Conservation (phyloP, 73 alveolate genomes). For the Stentor roeselii region DNA sequence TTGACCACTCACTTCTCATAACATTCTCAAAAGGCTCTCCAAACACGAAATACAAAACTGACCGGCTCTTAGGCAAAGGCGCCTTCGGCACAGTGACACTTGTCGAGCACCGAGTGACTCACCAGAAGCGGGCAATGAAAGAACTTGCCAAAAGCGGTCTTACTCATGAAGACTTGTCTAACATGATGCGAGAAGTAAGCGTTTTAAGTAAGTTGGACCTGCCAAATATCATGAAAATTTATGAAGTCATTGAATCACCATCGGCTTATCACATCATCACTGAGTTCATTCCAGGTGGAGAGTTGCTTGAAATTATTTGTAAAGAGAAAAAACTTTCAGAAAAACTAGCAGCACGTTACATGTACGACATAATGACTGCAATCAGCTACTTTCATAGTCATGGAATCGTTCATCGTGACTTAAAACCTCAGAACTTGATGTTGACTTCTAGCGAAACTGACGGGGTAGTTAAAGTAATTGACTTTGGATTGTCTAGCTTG, state of each 20-base stretch:
- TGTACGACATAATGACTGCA: slow-evolving; percentile 74
- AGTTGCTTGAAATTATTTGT: slow-evolving; percentile 62
- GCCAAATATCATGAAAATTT: slow-evolving; percentile 77
- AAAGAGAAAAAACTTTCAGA: slow-evolving; percentile 62
- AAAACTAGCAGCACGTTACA: slow-evolving; percentile 71
- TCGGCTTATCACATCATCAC: slow-evolving; percentile 65
- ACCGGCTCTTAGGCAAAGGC: not conserved
- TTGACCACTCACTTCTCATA: not conserved
- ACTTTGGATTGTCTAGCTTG: slow-evolving; percentile 78
- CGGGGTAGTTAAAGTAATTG: slow-evolving; percentile 74
- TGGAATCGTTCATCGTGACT: slow-evolving; percentile 89
- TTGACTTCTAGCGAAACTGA: slow-evolving; percentile 59
- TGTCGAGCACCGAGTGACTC: not conserved
- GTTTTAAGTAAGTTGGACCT: slow-evolving; percentile 39
- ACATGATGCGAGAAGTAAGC: not conserved
- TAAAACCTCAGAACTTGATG: slow-evolving; percentile 87
- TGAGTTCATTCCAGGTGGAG: slow-evolving; percentile 89
- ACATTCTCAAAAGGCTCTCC: not conserved
- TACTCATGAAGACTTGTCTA: not conserved
- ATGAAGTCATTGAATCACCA: slow-evolving; percentile 67
- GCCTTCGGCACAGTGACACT: not conserved
- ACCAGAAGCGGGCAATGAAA: not conserved
- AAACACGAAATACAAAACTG: not conserved
- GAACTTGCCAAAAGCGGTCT: not conserved
- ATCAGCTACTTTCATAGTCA: slow-evolving; percentile 84